Evolutionary conservation across 768 basidiomycete genomes (phyloP), one percentile per base, ranked within the genome.

Genomic region (Boletus reticulatus): DNA sequence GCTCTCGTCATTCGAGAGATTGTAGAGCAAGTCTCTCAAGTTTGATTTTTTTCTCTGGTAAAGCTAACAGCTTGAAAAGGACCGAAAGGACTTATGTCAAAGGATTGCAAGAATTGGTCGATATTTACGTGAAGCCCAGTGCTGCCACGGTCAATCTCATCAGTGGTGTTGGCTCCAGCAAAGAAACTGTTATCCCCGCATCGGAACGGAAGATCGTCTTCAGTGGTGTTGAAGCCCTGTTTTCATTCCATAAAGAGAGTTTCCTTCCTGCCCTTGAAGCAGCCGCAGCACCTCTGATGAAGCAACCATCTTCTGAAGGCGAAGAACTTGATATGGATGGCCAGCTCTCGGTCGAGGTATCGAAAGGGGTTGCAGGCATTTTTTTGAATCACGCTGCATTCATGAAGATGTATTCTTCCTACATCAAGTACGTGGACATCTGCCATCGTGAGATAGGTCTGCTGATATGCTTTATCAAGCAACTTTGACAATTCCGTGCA

Each of bases 351-450:
- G 70, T 86, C 50, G 76, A 76, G 43, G 90, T 92, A 14, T 92
- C 92, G 0, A 88, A 82, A 56, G 80, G 83, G 14, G 88, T 99
- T 37, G 95, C 92, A 8, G 81, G 87, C 54, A 94, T 92, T 45
- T 99, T 98, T 72, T 76, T 92, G 52, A 90, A 88, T 50, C 94
- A 99, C 71, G 92, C 94, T 31, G 94, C 96, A 5, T 98, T 98
- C 77, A 93, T 99, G 92, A 92, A 80, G 76, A 98, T 98, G 89
- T 99, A 99, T 71, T 94, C 94, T 32, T 90, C 89, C 43, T 99
- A 98, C 70, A 96, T 96, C 79, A 98, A 98, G 92, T 94, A 69
- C 68, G 88, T 73, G 38, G 3, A 10, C 53, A 49, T 46, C 59
- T 39, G 10, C 56, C 10, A 55, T 38, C 47, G 36, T 47, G 48